Conservation (phyloP, 1,284 basidiomycete genomes). For the Cerioporus squamosus region DNA sequence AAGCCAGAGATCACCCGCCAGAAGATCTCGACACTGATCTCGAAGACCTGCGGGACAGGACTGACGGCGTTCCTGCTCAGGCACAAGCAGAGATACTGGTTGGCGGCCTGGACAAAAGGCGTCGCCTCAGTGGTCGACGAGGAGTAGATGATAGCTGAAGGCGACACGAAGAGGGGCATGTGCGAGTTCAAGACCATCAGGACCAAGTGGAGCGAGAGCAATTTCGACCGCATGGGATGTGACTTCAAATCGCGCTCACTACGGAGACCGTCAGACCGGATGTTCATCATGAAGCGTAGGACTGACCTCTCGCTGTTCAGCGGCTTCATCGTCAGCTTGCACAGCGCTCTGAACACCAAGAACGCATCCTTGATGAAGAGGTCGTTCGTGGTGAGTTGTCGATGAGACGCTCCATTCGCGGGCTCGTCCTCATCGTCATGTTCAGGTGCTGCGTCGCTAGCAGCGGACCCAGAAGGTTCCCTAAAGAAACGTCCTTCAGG, state of each 20-base stretch:
- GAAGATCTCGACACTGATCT: constrained; percentile 98
- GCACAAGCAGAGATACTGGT: constrained; percentile 93
- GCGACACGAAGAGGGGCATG: constrained; percentile 87
- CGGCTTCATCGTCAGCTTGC: constrained; percentile 98
- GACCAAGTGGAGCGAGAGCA: constrained; percentile 91
- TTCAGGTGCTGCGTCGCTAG: constrained; percentile 17
- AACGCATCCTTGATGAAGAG: constrained; percentile 96
- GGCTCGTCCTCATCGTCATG: constrained; percentile 28
- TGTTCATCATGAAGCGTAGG: not conserved
- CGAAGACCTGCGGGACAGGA: constrained; percentile 96
- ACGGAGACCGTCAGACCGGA: not conserved
- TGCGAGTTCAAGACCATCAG: constrained; percentile 92
- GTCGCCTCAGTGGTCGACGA: constrained; percentile 85
- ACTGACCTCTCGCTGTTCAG: constrained; percentile 87
- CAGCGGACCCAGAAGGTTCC: constrained; percentile 28
- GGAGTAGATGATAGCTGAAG: constrained; percentile 86
- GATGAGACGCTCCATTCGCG: not conserved
- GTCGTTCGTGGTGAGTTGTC: constrained; percentile 66
- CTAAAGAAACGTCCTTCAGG: constrained; percentile 6
- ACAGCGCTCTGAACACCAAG: constrained; percentile 92
- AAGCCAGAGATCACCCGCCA: constrained; percentile 95
- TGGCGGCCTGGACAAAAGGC: constrained; percentile 89
- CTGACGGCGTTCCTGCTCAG: constrained; percentile 96
- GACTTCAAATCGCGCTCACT: constrained; percentile 94
- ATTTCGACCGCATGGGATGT: constrained; percentile 94